Evolutionary conservation across 257 asterid genomes (phyloP).

Genomic region (Solanum phureja): DNA sequence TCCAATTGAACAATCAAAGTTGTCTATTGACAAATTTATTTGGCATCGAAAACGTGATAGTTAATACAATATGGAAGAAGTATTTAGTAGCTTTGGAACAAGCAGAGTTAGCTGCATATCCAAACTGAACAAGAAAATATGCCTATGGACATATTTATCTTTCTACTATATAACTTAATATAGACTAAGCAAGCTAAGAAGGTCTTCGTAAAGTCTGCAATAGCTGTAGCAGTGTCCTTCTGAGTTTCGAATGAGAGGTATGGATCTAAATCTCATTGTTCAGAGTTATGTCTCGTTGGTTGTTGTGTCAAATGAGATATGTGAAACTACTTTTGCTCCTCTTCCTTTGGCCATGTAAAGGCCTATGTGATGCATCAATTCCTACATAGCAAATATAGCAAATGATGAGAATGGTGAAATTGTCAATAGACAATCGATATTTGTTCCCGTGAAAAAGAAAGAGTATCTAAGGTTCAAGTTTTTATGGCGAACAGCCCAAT

Average conservation of each 20-base stretch:
- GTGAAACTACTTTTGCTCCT: slow-evolving; percentile 78
- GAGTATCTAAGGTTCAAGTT: not conserved
- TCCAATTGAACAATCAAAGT: not conserved
- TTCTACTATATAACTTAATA: not conserved
- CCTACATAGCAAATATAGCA: slow-evolving; percentile 24
- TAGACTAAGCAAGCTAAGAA: not conserved
- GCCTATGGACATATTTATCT: not conserved
- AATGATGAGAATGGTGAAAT: not conserved
- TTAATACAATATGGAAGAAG: not conserved
- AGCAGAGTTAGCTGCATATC: not conserved
- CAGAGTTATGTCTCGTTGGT: not conserved
- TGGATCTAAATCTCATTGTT: not conserved
- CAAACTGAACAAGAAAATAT: not conserved
- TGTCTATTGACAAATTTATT: not conserved
- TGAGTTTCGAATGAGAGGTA: not conserved
- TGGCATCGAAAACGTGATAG: not conserved
- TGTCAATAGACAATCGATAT: not conserved
- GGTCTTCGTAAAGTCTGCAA: not conserved
- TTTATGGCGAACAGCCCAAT: not conserved
- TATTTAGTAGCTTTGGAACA: not conserved
- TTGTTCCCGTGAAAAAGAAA: not conserved
- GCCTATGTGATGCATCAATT: slow-evolving; percentile 77
- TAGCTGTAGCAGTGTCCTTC: not conserved
- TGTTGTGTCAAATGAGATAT: slow-evolving; percentile 28
- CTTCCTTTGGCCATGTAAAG: slow-evolving; percentile 78